Conservation (phyloP, 257 asterid genomes). For the Hygrophila difformis region DNA sequence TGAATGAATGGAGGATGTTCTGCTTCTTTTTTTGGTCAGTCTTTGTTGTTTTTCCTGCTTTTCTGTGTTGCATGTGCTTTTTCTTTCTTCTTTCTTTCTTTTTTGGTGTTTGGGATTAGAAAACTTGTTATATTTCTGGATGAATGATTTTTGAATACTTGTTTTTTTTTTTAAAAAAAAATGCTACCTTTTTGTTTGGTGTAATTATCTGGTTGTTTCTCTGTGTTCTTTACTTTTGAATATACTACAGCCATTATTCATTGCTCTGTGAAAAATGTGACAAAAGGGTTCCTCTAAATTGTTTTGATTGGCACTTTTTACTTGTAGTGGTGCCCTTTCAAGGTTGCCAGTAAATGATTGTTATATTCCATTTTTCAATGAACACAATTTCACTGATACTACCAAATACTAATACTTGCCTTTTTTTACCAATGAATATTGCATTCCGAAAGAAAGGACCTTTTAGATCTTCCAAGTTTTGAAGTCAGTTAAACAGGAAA, state of each 20-base stretch:
- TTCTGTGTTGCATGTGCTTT: conserved; percentile 16
- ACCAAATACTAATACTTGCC: too few species aligned
- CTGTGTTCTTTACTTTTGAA: background rate
- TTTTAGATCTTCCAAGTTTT: too few species aligned
- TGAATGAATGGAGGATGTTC: conserved; percentile 1
- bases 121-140: too few species aligned
- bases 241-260: background rate
- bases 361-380: background rate
- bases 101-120: background rate
- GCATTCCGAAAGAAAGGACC: too few species aligned
- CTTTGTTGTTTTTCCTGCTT: background rate
- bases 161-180: background rate
- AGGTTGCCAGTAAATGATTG: background rate
- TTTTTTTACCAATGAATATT: too few species aligned
- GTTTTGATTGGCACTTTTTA: background rate
- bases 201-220: background rate
- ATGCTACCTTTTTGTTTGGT: background rate
- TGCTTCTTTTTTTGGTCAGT: background rate
- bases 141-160: background rate
- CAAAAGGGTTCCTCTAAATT: background rate
- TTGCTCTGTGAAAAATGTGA: conserved; percentile 7
- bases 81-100: background rate
- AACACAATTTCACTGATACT: background rate
- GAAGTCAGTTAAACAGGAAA: too few species aligned
- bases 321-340: background rate